A percentile compares a stretch with the other conserved stretches of the same genome.
These are phyloP conservation scores for Wickerhamomyces kurtzmanii DNA, from an alignment of 805 yeast species.

Conservation along the genomic window DNA sequence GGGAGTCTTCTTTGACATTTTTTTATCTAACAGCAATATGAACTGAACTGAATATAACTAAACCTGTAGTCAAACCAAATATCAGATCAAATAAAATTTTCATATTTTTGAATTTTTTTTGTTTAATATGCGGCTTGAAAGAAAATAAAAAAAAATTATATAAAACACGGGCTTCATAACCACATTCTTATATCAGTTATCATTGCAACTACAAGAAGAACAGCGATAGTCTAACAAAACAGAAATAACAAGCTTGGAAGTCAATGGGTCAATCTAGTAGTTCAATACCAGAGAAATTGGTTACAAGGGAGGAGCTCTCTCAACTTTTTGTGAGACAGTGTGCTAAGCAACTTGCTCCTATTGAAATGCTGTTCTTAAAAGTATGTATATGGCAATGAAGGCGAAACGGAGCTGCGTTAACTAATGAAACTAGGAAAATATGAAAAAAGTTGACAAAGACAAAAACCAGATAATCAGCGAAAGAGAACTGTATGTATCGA, in stretches of 20 bases:
- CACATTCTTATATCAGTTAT: no score
- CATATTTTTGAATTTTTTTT: no score
- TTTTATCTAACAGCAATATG: neutral
- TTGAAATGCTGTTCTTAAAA: constrained; percentile 24
- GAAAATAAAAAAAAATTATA: no score
- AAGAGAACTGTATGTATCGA: constrained; percentile 16
- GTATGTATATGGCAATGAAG: no score
- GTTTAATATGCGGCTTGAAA: no score
- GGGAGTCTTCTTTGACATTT: constrained; percentile 6
- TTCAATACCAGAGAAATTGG: constrained; percentile 3
- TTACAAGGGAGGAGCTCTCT: constrained; percentile 13
- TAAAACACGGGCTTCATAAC: no score
- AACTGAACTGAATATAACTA: neutral
- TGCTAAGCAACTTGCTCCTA: constrained; percentile 19
- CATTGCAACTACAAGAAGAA: no score
- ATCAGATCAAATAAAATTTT: no score
- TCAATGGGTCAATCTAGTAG: constrained; percentile 16
- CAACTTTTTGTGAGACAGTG: constrained; percentile 21
- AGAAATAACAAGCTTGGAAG: neutral
- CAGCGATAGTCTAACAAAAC: no score
- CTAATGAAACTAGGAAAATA: constrained; percentile 9
- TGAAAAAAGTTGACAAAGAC: constrained; percentile 12
- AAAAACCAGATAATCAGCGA: constrained; percentile 15
- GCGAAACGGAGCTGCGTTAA: constrained; percentile 1
- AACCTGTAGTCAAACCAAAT: no score